phyloP scores from a whole-genome alignment of 495 filamentous ascomycete species.

The Hypomontagnella submonticulosa region DNA sequence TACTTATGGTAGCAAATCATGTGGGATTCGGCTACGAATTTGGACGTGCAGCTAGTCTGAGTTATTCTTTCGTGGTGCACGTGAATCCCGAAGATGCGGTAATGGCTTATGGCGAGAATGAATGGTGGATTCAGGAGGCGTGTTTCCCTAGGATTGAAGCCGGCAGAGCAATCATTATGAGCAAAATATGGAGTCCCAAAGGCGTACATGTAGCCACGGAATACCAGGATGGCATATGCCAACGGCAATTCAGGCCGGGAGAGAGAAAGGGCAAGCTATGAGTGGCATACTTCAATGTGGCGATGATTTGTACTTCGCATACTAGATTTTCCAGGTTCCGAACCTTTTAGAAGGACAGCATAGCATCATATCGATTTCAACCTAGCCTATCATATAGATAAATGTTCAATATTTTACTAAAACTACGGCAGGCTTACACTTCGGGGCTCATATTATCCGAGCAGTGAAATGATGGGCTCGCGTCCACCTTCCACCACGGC shows the following conservation, averaged over 20 bases:
- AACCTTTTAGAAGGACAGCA: neutral
- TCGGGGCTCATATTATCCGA: too few species aligned
- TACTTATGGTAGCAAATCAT: constrained; percentile 71
- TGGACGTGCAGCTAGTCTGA: constrained; percentile 68
- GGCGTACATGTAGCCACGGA: constrained; percentile 71
- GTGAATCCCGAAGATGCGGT: constrained; percentile 56
- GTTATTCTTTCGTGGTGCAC: constrained; percentile 72
- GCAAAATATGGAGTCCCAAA: constrained; percentile 70
- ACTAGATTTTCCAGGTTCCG: neutral
- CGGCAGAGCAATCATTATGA: constrained; percentile 69
- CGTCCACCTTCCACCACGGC: too few species aligned
- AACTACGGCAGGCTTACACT: too few species aligned
- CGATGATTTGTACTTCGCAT: neutral
- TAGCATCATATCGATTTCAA: too few species aligned
- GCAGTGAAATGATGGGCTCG: too few species aligned
- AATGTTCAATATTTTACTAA: too few species aligned
- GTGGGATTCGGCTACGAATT: constrained; percentile 64
- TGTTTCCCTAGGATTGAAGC: constrained; percentile 65
- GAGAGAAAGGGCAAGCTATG: constrained; percentile 37
- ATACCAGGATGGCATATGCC: constrained; percentile 69
- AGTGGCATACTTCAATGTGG: constrained; percentile 21
- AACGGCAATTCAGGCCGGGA: constrained; percentile 31
- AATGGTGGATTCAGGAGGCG: constrained; percentile 77
- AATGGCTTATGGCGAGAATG: constrained; percentile 53
- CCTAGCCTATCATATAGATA: too few species aligned